Evolutionary conservation across 225 moss, liverwort and hornwort genomes (phyloP).

Genomic region (Sphagnum contortum): DNA sequence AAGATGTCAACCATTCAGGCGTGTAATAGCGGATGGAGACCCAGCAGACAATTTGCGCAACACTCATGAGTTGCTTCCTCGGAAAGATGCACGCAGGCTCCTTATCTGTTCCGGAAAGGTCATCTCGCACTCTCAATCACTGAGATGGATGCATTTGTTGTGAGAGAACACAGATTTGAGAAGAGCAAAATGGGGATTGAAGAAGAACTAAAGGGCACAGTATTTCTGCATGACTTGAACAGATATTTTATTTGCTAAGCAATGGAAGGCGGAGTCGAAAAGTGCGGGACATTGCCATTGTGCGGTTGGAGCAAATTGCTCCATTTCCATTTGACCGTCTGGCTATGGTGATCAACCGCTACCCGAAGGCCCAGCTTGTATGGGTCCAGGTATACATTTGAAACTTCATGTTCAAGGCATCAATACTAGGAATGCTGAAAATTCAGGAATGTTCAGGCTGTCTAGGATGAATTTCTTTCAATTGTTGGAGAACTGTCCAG

Average conservation of each 20-base stretch:
- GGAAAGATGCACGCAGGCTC: slow-evolving; percentile 33
- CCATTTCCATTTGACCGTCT: slow-evolving; percentile 55
- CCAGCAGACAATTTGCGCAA: slow-evolving; percentile 35
- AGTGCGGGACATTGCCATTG: slow-evolving; percentile 30
- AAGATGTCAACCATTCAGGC: slow-evolving; percentile 13
- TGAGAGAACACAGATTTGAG: no score
- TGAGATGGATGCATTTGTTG: no score
- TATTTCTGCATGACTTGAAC: background rate
- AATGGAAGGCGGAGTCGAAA: slow-evolving; percentile 41
- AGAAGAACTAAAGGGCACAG: background rate
- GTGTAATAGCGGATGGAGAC: slow-evolving; percentile 60
- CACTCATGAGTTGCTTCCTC: slow-evolving; percentile 36
- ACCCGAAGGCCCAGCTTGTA: slow-evolving; percentile 38
- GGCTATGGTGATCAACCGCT: slow-evolving; percentile 45
- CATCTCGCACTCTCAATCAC: background rate
- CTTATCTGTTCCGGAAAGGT: slow-evolving; percentile 58
- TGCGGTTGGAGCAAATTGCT: slow-evolving; percentile 55
- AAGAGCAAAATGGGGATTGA: background rate
- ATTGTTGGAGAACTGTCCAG: no score
- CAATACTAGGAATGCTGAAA: no score
- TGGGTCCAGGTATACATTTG: slow-evolving; percentile 41
- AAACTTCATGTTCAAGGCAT: background rate
- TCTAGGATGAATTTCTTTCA: no score
- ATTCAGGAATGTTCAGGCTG: no score
- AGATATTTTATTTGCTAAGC: slow-evolving; percentile 50